phyloP scores from a whole-genome alignment of 176 grass and related monocot species.

The Oryza punctata region DNA sequence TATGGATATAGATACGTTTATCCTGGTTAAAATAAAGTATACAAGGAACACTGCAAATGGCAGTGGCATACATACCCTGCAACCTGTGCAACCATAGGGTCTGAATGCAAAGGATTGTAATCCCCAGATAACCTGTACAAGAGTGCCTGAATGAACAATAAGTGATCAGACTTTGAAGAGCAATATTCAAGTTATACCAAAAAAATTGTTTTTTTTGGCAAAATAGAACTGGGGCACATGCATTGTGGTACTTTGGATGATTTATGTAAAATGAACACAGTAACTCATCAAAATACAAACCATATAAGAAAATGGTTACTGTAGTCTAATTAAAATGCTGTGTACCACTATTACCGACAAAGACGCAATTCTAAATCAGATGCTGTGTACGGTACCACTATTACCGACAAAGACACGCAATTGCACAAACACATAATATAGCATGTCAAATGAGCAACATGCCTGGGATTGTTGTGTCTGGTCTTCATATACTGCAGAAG shows the following conservation, averaged over 20 bases:
- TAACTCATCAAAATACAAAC: background rate
- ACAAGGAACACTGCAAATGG: background rate
- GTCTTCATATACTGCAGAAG: slow-evolving; percentile 69
- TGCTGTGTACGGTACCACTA: background rate
- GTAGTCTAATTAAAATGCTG: background rate
- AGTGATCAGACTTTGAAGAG: slow-evolving; percentile 16
- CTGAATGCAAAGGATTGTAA: slow-evolving; percentile 97
- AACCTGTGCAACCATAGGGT: slow-evolving; percentile 72
- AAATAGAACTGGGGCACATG: background rate
- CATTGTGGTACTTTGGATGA: background rate
- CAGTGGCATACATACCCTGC: slow-evolving; percentile 84
- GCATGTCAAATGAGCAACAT: slow-evolving; percentile 18
- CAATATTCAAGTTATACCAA: slow-evolving; percentile 21
- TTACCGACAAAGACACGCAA: background rate
- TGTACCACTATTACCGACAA: background rate
- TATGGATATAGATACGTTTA: background rate
- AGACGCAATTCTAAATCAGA: background rate
- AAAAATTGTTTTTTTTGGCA: background rate
- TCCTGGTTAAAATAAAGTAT: background rate
- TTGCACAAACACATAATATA: slow-evolving; percentile 17
- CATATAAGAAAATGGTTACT: background rate
- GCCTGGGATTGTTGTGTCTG: slow-evolving; percentile 76
- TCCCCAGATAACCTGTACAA: slow-evolving; percentile 90
- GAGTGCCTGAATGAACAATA: slow-evolving; percentile 58
- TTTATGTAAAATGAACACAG: slow-evolving; percentile 11